Evolutionary conservation across 108 stramenopile genomes (phyloP), one percentile per base, ranked within the genome.

Genomic region (Cylindrotheca closterium): DNA sequence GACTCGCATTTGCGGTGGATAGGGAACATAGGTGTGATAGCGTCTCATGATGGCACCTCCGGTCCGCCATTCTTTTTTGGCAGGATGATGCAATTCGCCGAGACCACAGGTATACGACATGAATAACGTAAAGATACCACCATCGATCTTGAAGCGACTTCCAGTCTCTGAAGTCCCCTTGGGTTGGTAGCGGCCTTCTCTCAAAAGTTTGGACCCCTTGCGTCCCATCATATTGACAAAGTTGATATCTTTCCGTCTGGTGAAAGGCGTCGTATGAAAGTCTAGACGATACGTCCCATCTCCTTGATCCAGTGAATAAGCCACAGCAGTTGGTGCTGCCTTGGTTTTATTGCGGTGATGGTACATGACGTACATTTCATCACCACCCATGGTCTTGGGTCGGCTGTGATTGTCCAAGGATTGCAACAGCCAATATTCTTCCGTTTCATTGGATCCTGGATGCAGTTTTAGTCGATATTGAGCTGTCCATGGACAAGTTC

Each of bases 281-380:
- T 42, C 15, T 42, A 42, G 15, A 10, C 7, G 37, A 15, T 42
- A 42, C 10, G 37, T 10, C 37, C 37, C 37, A 42, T 42, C 37
- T 42, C 37, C 37, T 15, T 42, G 37, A 15, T 42, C 37, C 15
- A 42, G 7, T 10, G 10, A 10, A 15, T 42, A 42, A 15, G 37
- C 37, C 37, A 42, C 37, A 42, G 37, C 37, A 15, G 37, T 15
- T 7, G 37, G 7, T 42, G 37, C 37, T 10, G 7, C 15, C 37
- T 10, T 42, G 7, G 7, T 7, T 10, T 42, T 42, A 15, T 42
- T 42, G 15, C 15, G 37, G 15, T 42, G 37, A 42, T 42, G 15
- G 37, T 42, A 42, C 37, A 42, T 10, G 37, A 42, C 37, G 37
- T 42, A 42, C 37, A 42, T 42, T 42, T 42, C 37, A 42, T 42